phyloP scores from a whole-genome alignment of 352 stramenopile genomes.

The Globisporangium cystogenes region DNA sequence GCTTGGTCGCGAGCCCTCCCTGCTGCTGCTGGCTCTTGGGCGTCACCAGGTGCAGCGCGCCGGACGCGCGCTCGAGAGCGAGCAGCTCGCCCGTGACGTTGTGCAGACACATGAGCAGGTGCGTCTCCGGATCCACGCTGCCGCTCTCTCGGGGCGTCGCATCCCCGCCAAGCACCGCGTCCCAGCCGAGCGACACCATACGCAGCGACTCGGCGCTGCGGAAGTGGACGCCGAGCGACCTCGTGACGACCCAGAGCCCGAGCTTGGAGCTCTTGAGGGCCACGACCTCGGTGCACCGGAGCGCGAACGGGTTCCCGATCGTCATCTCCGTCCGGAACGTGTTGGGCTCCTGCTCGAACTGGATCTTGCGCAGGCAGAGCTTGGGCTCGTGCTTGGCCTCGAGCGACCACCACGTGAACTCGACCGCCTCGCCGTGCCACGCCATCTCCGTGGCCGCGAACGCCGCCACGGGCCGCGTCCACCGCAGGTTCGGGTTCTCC shows the following conservation, averaged over 20 bases:
- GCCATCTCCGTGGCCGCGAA: slow-evolving; percentile 48
- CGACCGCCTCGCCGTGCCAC: slow-evolving; percentile 30
- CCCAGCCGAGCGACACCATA: slow-evolving; percentile 37
- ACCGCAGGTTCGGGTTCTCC: slow-evolving; percentile 79
- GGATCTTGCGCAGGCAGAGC: slow-evolving; percentile 61
- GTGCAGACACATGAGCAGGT: slow-evolving; percentile 43
- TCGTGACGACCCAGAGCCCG: slow-evolving; percentile 70
- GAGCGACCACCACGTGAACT: slow-evolving; percentile 76
- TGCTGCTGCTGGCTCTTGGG: slow-evolving; percentile 6
- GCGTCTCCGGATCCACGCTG: neutral
- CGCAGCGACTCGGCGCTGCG: slow-evolving; percentile 43
- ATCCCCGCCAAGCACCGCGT: slow-evolving; percentile 4
- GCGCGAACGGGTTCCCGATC: slow-evolving; percentile 54
- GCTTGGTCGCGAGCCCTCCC: slow-evolving; percentile 9
- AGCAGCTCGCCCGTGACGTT: slow-evolving; percentile 77
- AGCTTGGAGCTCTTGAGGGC: slow-evolving; percentile 47
- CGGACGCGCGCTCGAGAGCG: slow-evolving; percentile 27
- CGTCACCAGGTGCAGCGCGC: slow-evolving; percentile 38
- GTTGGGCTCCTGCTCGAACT: slow-evolving; percentile 60
- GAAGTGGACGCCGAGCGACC: slow-evolving; percentile 41
- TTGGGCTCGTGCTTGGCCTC: slow-evolving; percentile 55
- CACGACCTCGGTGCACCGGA: slow-evolving; percentile 27
- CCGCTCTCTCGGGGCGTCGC: neutral
- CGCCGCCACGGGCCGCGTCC: slow-evolving; percentile 55
- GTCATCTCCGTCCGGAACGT: slow-evolving; percentile 76